These are phyloP conservation scores for Diplodia mutila DNA, from an alignment of 2,329 filamentous ascomycete genomes.

Conservation along the genomic window DNA sequence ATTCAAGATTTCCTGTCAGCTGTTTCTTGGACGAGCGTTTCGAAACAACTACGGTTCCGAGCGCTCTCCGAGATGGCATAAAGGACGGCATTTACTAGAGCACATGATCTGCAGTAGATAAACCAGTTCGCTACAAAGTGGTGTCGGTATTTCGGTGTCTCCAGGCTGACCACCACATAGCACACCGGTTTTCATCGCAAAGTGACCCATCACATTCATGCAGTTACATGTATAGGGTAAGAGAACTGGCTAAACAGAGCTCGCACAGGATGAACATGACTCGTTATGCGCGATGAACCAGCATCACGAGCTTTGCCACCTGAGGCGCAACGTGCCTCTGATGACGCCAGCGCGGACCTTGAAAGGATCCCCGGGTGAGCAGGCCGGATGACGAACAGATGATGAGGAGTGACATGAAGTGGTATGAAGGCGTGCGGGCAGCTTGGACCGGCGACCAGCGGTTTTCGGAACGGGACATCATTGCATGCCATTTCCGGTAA, in stretches of 20 bases:
- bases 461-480: conserved; percentile 13
- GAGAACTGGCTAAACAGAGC: conserved; percentile 1
- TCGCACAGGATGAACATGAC: neutral
- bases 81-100: neutral
- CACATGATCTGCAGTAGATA: neutral
- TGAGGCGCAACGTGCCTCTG: conserved; percentile 4
- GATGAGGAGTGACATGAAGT: neutral
- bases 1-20: neutral
- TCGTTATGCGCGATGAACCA: neutral
- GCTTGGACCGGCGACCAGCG: neutral
- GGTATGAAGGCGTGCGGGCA: conserved; percentile 7
- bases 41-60: conserved; percentile 1
- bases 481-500: neutral
- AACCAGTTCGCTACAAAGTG: neutral
- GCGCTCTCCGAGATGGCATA: neutral
- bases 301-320: neutral
- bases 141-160: neutral
- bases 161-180: neutral
- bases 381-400: conserved; percentile 4
- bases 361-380: neutral
- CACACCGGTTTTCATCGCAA: neutral
- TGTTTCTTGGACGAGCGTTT: neutral
- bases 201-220: conserved; percentile 20
- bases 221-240: neutral
- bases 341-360: neutral